Conservation (phyloP, 139 green algal species). For the Choricystis sp. region DNA sequence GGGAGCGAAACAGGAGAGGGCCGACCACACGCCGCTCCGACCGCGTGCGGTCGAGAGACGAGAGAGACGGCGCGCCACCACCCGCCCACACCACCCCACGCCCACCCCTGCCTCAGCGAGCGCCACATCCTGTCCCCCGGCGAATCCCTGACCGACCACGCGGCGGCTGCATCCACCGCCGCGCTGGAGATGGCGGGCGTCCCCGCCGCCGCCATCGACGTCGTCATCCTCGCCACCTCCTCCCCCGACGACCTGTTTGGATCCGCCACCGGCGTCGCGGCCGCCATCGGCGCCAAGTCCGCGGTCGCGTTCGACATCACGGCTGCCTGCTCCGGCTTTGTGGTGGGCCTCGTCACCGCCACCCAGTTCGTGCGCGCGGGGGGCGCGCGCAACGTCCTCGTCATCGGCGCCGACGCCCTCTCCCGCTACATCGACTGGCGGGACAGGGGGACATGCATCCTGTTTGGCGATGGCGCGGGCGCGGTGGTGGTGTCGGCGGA, state of each 20-base stretch:
- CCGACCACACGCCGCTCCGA: no score
- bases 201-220: slow-evolving; percentile 60
- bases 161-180: slow-evolving; percentile 31
- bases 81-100: background rate
- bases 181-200: slow-evolving; percentile 84
- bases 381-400: slow-evolving; percentile 60
- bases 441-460: slow-evolving; percentile 84
- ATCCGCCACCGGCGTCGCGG: slow-evolving; percentile 62
- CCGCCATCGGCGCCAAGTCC: slow-evolving; percentile 58
- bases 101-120: slow-evolving; percentile 7
- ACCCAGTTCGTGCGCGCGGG: slow-evolving; percentile 66
- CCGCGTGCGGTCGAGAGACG: no score
- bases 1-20: no score
- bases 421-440: slow-evolving; percentile 88
- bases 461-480: slow-evolving; percentile 92
- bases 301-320: slow-evolving; percentile 91
- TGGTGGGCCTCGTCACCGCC: slow-evolving; percentile 78
- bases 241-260: slow-evolving; percentile 92
- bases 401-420: slow-evolving; percentile 88
- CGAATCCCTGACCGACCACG: slow-evolving; percentile 52
- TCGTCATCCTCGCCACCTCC: slow-evolving; percentile 88
- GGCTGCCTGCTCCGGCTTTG: slow-evolving; percentile 94
- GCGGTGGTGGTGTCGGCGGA: slow-evolving; percentile 61
- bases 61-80: no score
- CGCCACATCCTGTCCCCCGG: slow-evolving; percentile 60